Percentiles rank a stretch among this genome's conserved stretches.
Evolutionary conservation across 441 rosid species (phyloP).

Genomic region (Isatis lusitanica): DNA sequence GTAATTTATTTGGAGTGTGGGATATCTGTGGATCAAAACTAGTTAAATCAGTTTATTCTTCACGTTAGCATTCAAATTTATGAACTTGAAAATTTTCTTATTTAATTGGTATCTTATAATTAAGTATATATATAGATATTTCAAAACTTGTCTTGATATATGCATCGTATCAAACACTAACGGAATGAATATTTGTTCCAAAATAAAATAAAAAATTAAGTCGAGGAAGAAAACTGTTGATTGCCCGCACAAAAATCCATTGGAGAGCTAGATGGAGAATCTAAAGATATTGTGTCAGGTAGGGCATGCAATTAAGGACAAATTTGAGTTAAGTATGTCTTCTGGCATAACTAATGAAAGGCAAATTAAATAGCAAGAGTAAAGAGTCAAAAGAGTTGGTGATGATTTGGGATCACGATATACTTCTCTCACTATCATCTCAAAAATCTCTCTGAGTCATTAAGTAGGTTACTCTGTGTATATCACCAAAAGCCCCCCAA

Average conservation of each 20-base stretch:
- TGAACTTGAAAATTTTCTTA: background rate
- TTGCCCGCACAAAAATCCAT: slow-evolving; percentile 17
- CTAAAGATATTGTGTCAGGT: slow-evolving; percentile 30
- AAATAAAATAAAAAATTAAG: slow-evolving; percentile 18
- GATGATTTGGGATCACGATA: slow-evolving; percentile 13
- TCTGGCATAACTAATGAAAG: slow-evolving; percentile 23
- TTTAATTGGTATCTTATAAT: background rate
- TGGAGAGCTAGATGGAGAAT: slow-evolving; percentile 15
- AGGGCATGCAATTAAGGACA: slow-evolving; percentile 16
- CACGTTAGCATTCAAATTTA: background rate
- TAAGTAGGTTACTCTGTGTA: background rate
- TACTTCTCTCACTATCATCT: background rate
- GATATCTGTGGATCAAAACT: background rate
- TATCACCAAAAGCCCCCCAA: background rate
- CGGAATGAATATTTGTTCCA: slow-evolving; percentile 4
- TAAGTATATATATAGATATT: background rate
- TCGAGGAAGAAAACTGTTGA: background rate
- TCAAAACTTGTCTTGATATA: background rate
- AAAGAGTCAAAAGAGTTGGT: slow-evolving; percentile 1
- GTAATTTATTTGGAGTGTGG: background rate
- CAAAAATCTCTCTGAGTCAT: background rate
- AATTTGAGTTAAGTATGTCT: slow-evolving; percentile 23
- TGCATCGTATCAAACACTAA: background rate
- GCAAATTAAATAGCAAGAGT: slow-evolving; percentile 8
- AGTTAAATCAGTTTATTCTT: background rate